phyloP scores from a whole-genome alignment of 345 rosid species.

The Turritis glabra region DNA sequence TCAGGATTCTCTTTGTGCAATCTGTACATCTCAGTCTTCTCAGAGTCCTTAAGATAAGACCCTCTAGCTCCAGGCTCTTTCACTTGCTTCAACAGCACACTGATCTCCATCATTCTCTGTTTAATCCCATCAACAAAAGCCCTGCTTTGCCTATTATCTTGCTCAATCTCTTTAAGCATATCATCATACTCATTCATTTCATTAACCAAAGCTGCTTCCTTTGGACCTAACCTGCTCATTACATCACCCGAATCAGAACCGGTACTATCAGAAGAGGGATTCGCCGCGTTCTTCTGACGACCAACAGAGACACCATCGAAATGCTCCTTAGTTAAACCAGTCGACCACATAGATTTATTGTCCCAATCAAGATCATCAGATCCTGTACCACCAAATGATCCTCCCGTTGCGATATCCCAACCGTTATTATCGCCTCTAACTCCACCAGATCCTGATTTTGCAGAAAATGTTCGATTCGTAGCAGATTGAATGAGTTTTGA shows the following conservation, averaged over 20 bases:
- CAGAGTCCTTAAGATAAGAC: constrained; percentile 81
- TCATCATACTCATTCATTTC: constrained; percentile 59
- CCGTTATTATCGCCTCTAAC: constrained; percentile 44
- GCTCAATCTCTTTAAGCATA: constrained; percentile 46
- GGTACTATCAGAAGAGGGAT: constrained; percentile 17
- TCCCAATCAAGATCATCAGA: constrained; percentile 70
- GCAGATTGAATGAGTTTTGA: constrained; percentile 27
- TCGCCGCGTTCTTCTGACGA: constrained; percentile 33
- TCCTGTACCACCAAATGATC: constrained; percentile 41
- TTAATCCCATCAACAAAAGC: constrained; percentile 63
- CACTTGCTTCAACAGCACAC: constrained; percentile 71
- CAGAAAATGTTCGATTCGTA: constrained; percentile 44
- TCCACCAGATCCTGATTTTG: constrained; percentile 40
- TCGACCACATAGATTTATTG: constrained; percentile 79
- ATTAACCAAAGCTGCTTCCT: constrained; percentile 30
- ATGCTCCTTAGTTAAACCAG: constrained; percentile 87
- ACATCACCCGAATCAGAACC: constrained; percentile 38
- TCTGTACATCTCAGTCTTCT: constrained; percentile 95
- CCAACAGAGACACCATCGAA: constrained; percentile 71
- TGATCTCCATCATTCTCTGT: constrained; percentile 53
- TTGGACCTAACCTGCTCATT: constrained; percentile 30
- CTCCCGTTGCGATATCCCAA: constrained; percentile 46
- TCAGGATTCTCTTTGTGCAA: constrained; percentile 86
- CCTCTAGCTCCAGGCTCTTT: constrained; percentile 93
- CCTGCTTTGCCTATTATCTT: constrained; percentile 46